Conservation (phyloP, 345 rosid genomes). For the Boechera divaricarpa region DNA sequence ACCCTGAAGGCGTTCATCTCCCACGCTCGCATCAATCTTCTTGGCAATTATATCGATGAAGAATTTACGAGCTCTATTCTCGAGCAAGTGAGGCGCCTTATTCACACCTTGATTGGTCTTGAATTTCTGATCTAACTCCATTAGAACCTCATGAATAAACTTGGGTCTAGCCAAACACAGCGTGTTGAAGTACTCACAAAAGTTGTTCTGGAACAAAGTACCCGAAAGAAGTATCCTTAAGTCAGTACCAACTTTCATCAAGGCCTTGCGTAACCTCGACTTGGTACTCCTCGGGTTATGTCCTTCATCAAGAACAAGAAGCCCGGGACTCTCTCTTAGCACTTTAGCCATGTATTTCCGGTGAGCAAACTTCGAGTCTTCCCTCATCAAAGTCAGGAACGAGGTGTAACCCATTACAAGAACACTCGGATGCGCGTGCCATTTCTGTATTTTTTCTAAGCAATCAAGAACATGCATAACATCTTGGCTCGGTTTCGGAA, state of each 20-base stretch:
- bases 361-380: conserved; percentile 80
- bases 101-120: conserved; percentile 49
- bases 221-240: conserved; percentile 85
- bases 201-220: conserved; percentile 94
- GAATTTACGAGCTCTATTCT: conserved; percentile 83
- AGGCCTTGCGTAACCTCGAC: conserved; percentile 84
- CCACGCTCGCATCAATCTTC: conserved; percentile 68
- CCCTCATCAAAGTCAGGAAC: conserved; percentile 86
- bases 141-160: conserved; percentile 75
- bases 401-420: conserved; percentile 98
- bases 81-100: conserved; percentile 75
- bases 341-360: conserved; percentile 89
- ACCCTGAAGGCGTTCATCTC: conserved; percentile 81
- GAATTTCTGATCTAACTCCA: conserved; percentile 67
- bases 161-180: conserved; percentile 91
- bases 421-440: conserved; percentile 93
- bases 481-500: conserved; percentile 73
- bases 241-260: conserved; percentile 92
- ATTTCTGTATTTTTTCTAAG: conserved; percentile 89
- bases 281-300: conserved; percentile 97
- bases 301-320: conserved; percentile 92
- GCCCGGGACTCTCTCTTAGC: conserved; percentile 85
- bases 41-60: conserved; percentile 79
- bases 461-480: conserved; percentile 95
- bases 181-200: conserved; percentile 94